Base-by-base conservation (phyloP, 2,329 filamentous ascomycete species). In the Cladosporium halotolerans region DNA sequence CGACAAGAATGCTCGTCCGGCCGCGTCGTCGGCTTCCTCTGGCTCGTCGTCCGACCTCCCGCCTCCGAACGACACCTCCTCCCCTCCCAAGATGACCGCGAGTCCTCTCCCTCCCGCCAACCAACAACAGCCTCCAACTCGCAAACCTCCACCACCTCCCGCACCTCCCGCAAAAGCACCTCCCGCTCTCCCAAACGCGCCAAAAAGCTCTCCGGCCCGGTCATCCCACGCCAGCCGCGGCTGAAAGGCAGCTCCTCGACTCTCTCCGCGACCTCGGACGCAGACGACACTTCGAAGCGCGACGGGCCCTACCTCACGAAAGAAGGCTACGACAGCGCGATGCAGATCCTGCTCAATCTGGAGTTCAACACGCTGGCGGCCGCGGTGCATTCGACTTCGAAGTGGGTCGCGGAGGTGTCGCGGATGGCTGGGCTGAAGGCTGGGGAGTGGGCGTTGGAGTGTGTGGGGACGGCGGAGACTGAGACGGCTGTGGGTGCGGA, bases 1-100 rank as follows among this genome's bases (percentile, higher is more conserved):
- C 79, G 93, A 53, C 93, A 97, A 68, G 93, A 99, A 66, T 99
- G 93, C 66, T 96, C 91, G 0, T 89, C 90, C 33, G 95, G 93
- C 0, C 80, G 91, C 14, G 78, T 96, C 65, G 95, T 96, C 0
- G 95, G 95, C 0, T 99, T 99, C 61, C 78, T 97, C 23, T 99
- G 95, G 92, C 74, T 96, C 23, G 85, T 96, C 0, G 86, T 51
- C 40, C 48, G 48, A 4, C 96, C 44, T 79, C 77, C 59, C 85
- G 89, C 31, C 39, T 52, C 13, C 31, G 40, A 51, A 31, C 13
- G 0, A 10, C 42, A 32, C 13, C n/a, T 1, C 14, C 4, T 16
- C 1, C 16, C 7, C 9, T 9, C 19, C 9, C 14, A n/a, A 18
- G 4, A 23, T 8, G 40, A 39, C 16, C 40, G 40, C 31, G 40